These are phyloP conservation scores for Iodosphaeria phyllophila DNA, from an alignment of 2,329 filamentous ascomycete species.

Conservation along the genomic window DNA sequence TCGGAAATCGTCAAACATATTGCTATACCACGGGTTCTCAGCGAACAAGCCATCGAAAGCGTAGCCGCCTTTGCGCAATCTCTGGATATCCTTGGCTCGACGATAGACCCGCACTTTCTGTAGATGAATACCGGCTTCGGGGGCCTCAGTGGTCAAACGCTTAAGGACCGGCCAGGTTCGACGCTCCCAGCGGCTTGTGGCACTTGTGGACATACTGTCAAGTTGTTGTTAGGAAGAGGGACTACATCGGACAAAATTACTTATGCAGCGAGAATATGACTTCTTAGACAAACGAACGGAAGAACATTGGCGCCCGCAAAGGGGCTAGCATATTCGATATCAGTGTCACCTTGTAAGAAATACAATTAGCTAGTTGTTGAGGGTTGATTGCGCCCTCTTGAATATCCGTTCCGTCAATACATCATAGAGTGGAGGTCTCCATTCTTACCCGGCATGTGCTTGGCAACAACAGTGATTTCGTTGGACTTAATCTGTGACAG, in stretches of 20 bases:
- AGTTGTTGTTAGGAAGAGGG: neutral
- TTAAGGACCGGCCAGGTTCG: slow-evolving; percentile 13
- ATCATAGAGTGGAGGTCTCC: too few relatives aligned
- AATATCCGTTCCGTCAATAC: too few relatives aligned
- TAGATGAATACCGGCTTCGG: slow-evolving; percentile 15
- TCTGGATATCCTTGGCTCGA: slow-evolving; percentile 41
- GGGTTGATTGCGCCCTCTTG: too few relatives aligned
- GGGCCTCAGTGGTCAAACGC: slow-evolving; percentile 12
- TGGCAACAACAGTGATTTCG: slow-evolving; percentile 52
- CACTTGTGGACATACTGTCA: slow-evolving; percentile 10
- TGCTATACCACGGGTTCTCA: slow-evolving; percentile 54
- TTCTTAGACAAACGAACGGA: slow-evolving; percentile 11
- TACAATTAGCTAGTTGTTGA: neutral
- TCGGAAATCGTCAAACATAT: slow-evolving; percentile 53
- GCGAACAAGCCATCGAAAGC: slow-evolving; percentile 50
- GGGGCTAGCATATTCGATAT: slow-evolving; percentile 66
- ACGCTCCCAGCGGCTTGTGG: slow-evolving; percentile 13
- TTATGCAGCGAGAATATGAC: neutral
- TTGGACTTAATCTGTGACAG: slow-evolving; percentile 14
- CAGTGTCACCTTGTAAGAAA: slow-evolving; percentile 54
- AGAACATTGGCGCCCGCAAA: slow-evolving; percentile 14
- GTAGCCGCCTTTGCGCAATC: slow-evolving; percentile 14
- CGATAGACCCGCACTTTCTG: slow-evolving; percentile 24
- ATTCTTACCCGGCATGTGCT: slow-evolving; percentile 90
- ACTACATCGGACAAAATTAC: slow-evolving; percentile 1